A percentile compares a stretch with the other conserved stretches of the same genome.
Conservation (phyloP, 495 filamentous ascomycete species). For the Podospora pseudoanserina region DNA sequence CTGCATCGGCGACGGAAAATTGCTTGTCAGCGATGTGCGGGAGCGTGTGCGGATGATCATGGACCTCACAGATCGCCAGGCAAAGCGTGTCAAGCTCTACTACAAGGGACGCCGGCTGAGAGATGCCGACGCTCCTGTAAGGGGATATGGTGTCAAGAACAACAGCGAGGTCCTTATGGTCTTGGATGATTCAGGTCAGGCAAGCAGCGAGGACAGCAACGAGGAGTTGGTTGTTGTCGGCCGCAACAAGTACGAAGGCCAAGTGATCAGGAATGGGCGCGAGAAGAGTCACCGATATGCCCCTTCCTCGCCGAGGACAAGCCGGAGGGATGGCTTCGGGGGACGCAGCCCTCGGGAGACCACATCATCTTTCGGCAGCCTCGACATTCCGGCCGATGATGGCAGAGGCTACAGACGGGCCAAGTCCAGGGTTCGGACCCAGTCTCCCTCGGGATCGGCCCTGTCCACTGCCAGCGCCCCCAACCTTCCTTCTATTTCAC, state of each 20-base stretch:
- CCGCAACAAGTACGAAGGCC: slow-evolving; percentile 17
- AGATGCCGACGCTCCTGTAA: slow-evolving; percentile 59
- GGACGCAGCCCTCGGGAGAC: slow-evolving; percentile 39
- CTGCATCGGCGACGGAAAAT: slow-evolving; percentile 71
- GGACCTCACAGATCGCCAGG: slow-evolving; percentile 54
- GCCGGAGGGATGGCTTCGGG: slow-evolving; percentile 25
- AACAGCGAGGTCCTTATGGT: slow-evolving; percentile 64
- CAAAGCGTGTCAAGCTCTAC: slow-evolving; percentile 60
- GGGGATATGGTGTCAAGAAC: slow-evolving; percentile 74
- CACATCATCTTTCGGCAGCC: slow-evolving; percentile 29
- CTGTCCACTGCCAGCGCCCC: slow-evolving; percentile 26
- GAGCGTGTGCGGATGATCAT: slow-evolving; percentile 61
- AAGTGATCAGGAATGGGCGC: not conserved
- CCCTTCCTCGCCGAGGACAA: slow-evolving; percentile 25
- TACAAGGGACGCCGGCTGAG: slow-evolving; percentile 80
- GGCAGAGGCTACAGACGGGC: slow-evolving; percentile 18
- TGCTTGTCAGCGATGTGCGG: slow-evolving; percentile 65
- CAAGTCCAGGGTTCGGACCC: slow-evolving; percentile 28
- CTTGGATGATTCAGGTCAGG: slow-evolving; percentile 50
- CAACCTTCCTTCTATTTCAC: not conserved
- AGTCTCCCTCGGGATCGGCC: slow-evolving; percentile 24
- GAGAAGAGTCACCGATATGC: slow-evolving; percentile 1
- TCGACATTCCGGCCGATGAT: slow-evolving; percentile 28
- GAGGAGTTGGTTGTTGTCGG: slow-evolving; percentile 44
- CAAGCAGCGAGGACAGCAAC: slow-evolving; percentile 51